These are phyloP conservation scores for Tolypocladium tropicale DNA, from an alignment of 2,329 filamentous ascomycete species.

Conservation along the genomic window DNA sequence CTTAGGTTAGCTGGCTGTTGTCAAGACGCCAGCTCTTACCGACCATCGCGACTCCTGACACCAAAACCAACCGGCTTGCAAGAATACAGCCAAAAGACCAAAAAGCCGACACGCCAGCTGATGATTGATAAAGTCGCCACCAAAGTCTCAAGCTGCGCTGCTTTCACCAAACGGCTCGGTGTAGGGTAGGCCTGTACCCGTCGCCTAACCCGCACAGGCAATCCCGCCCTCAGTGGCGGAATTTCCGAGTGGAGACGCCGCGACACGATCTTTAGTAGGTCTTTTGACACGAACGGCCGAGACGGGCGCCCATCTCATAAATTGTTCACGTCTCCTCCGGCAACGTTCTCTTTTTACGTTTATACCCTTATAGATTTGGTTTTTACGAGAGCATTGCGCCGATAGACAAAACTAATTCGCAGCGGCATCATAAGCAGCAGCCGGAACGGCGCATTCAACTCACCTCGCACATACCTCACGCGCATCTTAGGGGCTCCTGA, in stretches of 20 bases:
- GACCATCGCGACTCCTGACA: too few species aligned
- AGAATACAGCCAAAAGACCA: too few species aligned
- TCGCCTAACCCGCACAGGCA: slow-evolving; percentile 3
- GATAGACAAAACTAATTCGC: too few species aligned
- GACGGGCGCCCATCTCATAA: neutral
- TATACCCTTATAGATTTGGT: neutral
- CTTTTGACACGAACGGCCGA: neutral
- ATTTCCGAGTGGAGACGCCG: slow-evolving; percentile 13
- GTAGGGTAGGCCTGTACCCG: neutral
- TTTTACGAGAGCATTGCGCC: neutral
- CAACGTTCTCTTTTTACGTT: neutral
- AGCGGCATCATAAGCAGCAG: neutral
- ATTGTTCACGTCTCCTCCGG: neutral
- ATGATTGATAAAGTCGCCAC: too few species aligned
- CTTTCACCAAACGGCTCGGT: neutral
- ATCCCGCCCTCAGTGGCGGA: slow-evolving; percentile 13
- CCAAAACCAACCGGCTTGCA: too few species aligned
- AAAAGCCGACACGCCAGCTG: too few species aligned
- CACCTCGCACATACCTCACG: neutral
- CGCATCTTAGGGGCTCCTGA: neutral
- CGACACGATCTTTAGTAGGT: neutral
- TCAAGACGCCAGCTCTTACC: too few species aligned
- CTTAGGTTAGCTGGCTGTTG: too few species aligned
- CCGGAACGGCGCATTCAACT: neutral
- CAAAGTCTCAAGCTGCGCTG: too few species aligned